phyloP scores from a whole-genome alignment of 2,329 filamentous ascomycete species.

The Ophiocordyceps camponoti-saundersi region DNA sequence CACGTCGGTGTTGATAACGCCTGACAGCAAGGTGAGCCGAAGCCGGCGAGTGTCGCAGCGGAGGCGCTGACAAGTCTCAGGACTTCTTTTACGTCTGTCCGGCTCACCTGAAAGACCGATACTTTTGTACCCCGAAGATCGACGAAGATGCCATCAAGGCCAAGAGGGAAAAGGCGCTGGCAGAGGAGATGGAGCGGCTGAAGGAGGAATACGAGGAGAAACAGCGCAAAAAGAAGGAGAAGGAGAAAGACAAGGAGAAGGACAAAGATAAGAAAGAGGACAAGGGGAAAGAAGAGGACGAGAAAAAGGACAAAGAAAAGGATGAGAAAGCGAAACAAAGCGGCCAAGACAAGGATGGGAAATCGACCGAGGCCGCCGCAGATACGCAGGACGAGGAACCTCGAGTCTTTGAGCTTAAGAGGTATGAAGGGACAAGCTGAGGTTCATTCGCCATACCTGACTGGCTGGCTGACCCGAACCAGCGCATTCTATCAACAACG shows the following conservation, averaged over 20 bases:
- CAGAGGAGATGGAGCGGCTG: constrained; percentile 45
- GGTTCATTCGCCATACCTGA: neutral
- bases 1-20: constrained; percentile 72
- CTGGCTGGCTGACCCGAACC: neutral
- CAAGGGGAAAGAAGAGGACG: constrained; percentile 7
- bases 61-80: constrained; percentile 7
- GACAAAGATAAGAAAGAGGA: constrained; percentile 14
- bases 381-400: constrained; percentile 43
- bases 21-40: constrained; percentile 60
- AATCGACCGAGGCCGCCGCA: constrained; percentile 6
- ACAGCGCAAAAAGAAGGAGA: constrained; percentile 50
- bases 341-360: constrained; percentile 1
- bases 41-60: neutral
- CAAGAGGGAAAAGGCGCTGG: constrained; percentile 43
- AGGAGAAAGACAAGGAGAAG: constrained; percentile 32
- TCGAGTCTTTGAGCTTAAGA: constrained; percentile 70
- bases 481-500: constrained; percentile 80
- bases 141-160: constrained; percentile 49
- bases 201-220: constrained; percentile 68
- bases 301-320: constrained; percentile 11
- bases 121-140: constrained; percentile 62
- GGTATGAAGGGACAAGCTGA: constrained; percentile 28
- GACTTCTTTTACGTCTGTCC: constrained; percentile 90
- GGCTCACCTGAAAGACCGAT: constrained; percentile 63
- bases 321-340: neutral